phyloP scores from a whole-genome alignment of 345 rosid genomes.

The Syzygium aqueum region DNA sequence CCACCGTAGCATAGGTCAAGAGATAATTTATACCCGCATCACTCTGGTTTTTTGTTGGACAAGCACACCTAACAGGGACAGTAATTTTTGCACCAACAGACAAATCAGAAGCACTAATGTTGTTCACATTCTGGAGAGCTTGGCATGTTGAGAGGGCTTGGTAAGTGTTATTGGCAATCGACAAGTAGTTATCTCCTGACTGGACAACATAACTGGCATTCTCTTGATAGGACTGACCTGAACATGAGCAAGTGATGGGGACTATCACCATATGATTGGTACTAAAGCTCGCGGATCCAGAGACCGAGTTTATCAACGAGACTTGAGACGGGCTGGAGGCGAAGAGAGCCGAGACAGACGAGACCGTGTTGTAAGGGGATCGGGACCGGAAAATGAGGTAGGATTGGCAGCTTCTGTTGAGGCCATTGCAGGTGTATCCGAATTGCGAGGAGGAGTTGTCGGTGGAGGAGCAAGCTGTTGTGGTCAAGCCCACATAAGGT shows the following conservation, averaged over 20 bases:
- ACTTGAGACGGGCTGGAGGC: conserved; percentile 34
- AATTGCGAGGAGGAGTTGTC: conserved; percentile 33
- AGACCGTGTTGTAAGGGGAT: conserved; percentile 35
- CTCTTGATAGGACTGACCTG: conserved; percentile 37
- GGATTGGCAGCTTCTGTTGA: conserved; percentile 42
- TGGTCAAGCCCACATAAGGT: conserved; percentile 40
- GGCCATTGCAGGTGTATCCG: conserved; percentile 77
- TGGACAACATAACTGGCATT: conserved; percentile 41
- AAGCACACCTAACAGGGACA: conserved; percentile 43
- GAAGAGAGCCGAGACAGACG: conserved; percentile 48
- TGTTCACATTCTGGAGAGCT: conserved; percentile 39
- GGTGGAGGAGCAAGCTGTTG: conserved; percentile 27
- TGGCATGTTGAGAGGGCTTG: conserved; percentile 83
- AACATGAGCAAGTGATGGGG: conserved; percentile 69
- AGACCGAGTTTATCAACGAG: conserved; percentile 33
- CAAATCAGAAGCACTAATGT: conserved; percentile 6
- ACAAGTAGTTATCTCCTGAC: conserved; percentile 4
- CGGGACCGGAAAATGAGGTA: conserved; percentile 57
- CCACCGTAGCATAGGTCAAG: conserved; percentile 8
- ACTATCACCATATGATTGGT: conserved; percentile 39
- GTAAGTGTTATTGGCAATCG: conserved; percentile 44
- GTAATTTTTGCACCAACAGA: conserved; percentile 19
- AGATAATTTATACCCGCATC: conserved; percentile 21
- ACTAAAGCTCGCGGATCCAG: conserved; percentile 22
- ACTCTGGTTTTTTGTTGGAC: conserved; percentile 26